Base-by-base conservation (phyloP, 768 basidiomycete genomes). In the Pisolithus sp. region DNA sequence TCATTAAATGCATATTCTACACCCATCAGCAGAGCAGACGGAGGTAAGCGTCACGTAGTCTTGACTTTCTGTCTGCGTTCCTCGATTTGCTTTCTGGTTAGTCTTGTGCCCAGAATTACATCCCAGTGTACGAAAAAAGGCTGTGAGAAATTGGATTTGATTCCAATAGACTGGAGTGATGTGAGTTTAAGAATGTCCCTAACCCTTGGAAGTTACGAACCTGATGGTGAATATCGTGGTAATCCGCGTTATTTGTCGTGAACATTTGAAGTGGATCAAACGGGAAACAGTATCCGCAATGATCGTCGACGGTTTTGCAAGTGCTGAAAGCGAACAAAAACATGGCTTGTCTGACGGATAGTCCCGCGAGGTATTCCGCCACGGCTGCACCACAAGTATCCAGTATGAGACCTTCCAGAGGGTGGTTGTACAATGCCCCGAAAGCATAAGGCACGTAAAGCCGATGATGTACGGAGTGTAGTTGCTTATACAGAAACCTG, bases 201-300 rank as follows among this genome's bases (percentile, higher is more conserved):
- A 13, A 17, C 52, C 10, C 3, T 48, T 31, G 2, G 23, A 46
- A 9, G 36, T 24, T 13, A 71, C 70, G 60, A 52, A 86, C 89
- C 76, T 94, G 93, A 68, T 97, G 95, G 63, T 98, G 95, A 54
- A 98, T 96, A 67, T 97, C 95, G 66, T 97, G 95, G 68, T 95
- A 99, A 68, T 95, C 91, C 1, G 93, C 88, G 65, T 92, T 96
- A 66, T 99, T 99, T 4, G 76, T 71, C 46, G 84, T 89, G 50
- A 97, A 56, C 62, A 89, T 62, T 68, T 98, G 95, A 24, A 93
- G 70, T 0, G 94, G 96, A 62, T 99, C 96, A 70, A 86, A 95
- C 42, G 93, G 92, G 12, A 98, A 68, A 28, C 68, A 75, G 65
- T 95, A 97, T 3, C 93, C 94, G 54, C 92, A 95, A 65, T 96